Base-by-base conservation (phyloP, 805 yeast genomes). In the Metschnikowia aberdeeniae region DNA sequence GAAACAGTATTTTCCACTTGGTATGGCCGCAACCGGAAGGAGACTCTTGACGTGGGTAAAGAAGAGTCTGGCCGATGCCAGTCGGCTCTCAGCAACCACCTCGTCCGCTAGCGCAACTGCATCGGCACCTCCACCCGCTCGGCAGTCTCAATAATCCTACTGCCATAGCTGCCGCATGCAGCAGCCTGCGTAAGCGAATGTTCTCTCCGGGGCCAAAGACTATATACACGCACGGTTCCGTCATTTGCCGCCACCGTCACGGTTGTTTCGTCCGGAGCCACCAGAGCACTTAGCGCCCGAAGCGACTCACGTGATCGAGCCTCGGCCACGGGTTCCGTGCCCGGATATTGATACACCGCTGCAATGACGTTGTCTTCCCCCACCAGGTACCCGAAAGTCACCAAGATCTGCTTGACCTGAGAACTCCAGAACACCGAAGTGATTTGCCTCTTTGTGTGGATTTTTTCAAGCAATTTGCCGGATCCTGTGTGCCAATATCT, bases 401-500 rank as follows among this genome's bases (percentile, higher is more conserved):
- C 92, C 11, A 79, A 80, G 2, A 89, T 62, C 55, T 89, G 88
- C 47, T 77, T 78, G 44, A 72, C 70, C 24, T 72, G 71, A 12
- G 62, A 65, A 1, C 92, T 84, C 97, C 97, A 89, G 17, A 78
- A 68, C 32, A 89, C 62, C 0, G 95, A 78, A 0, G 97, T 89
- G 3, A 89, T 76, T 59, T 90, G 97, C 1, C 86, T 84, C 20
- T 72, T 72, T 1, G 93, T 82, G 36, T 73, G 67, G 34, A 72
- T 60, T 20, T 81, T 70, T 7, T 74, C 68, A 27, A 89, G 64
- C 27, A 87, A 61, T 0, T 95, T 84, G 0, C 97, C 96, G 0
- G 92, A 73, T 3, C 68, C 68, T 0, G 93, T 76, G 61, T 90
- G 96, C 97, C 97, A 89, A 60, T 89, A 88, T 46, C 90, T 61